Evolutionary conservation across 75 land plant genomes (phyloP).

Genomic region (Cunninghamia lanceolata): DNA sequence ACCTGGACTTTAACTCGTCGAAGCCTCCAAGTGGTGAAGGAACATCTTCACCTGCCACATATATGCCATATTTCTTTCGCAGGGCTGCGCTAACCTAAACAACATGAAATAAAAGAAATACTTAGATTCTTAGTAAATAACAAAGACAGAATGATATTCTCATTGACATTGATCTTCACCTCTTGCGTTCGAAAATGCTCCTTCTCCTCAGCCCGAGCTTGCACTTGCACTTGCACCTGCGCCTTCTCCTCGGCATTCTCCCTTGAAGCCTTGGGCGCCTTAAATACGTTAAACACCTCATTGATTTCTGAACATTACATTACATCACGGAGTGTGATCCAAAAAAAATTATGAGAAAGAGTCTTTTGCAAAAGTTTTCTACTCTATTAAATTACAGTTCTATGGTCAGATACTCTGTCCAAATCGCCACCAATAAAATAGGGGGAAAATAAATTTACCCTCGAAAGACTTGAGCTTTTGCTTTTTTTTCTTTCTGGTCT

Average conservation of each 20-base stretch:
- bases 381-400: no score
- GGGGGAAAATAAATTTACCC: conserved; percentile 6
- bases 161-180: not conserved
- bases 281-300: conserved; percentile 54
- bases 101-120: not conserved
- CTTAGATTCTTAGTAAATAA: conserved; percentile 17
- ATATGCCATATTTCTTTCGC: conserved; percentile 78
- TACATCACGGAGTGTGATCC: no score
- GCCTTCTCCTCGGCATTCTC: not conserved
- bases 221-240: not conserved
- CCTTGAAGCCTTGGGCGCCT: conserved; percentile 1
- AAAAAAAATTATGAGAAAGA: not conserved
- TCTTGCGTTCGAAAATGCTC: not conserved
- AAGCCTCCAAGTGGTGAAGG: conserved; percentile 74
- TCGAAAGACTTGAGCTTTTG: not conserved
- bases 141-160: not conserved
- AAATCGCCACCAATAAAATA: not conserved
- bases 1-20: conserved; percentile 63
- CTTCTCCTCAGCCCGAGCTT: not conserved
- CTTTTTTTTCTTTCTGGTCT: conserved; percentile 36
- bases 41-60: conserved; percentile 66
- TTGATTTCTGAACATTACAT: conserved; percentile 23
- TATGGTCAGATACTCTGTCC: not conserved
- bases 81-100: conserved; percentile 38
- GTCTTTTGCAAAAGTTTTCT: no score